phyloP scores from a whole-genome alignment of 2,329 filamentous ascomycete genomes.

The Trichothecium sympodiale region DNA sequence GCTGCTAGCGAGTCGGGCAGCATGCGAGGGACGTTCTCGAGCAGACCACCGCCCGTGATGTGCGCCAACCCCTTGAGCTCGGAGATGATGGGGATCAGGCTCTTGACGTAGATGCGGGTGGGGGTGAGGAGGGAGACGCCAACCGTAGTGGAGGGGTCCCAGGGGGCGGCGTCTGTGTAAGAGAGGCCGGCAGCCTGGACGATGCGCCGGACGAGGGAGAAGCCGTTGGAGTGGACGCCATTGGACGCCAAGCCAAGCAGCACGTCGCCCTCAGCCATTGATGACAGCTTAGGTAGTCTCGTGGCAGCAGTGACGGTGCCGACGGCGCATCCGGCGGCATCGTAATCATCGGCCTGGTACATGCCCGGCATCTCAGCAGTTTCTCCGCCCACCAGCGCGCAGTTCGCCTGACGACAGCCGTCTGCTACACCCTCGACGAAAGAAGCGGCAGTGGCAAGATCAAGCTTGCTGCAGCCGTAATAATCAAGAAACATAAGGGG shows the following conservation, averaged over 20 bases:
- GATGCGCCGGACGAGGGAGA: constrained; percentile 89
- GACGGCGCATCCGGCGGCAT: constrained; percentile 81
- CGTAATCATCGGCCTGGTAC: constrained; percentile 81
- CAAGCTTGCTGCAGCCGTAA: constrained; percentile 84
- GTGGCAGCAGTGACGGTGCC: constrained; percentile 63
- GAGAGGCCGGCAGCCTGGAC: constrained; percentile 60
- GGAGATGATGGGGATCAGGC: constrained; percentile 55
- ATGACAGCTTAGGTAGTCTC: constrained; percentile 63
- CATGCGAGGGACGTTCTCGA: constrained; percentile 93
- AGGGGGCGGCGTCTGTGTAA: constrained; percentile 67
- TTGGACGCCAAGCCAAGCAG: constrained; percentile 76
- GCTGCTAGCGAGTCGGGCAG: constrained; percentile 69
- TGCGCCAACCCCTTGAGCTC: constrained; percentile 88
- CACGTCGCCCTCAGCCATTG: constrained; percentile 74
- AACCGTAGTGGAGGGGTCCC: constrained; percentile 52
- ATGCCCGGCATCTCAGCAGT: constrained; percentile 98
- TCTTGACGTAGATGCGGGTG: constrained; percentile 86
- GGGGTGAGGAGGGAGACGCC: constrained; percentile 77
- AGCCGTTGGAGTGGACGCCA: constrained; percentile 92
- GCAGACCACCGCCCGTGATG: constrained; percentile 88
- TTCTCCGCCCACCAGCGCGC: constrained; percentile 90
- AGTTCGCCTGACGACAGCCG: constrained; percentile 75
- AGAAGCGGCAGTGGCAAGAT: constrained; percentile 64
- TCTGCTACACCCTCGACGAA: constrained; percentile 87
- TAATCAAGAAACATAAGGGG: constrained; percentile 97